Conservation (phyloP, 495 filamentous ascomycete species). For the Acidomyces sp. region DNA sequence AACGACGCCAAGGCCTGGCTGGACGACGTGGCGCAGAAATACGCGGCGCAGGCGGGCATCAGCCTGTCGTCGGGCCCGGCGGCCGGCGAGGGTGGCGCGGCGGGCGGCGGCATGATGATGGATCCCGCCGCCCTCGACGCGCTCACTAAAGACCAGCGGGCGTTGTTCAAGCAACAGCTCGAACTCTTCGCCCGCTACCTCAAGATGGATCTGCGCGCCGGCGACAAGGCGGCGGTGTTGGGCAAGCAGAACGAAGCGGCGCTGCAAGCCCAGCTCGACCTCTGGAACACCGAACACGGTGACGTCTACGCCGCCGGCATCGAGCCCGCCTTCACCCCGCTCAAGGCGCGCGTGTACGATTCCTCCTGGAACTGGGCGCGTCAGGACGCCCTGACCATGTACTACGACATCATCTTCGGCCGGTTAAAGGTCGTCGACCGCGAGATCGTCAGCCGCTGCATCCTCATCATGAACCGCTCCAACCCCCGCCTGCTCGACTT, state of each 20-base stretch:
- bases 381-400: slow-evolving; percentile 96
- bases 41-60: slow-evolving; percentile 73
- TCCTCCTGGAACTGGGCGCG: slow-evolving; percentile 99
- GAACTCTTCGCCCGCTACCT: slow-evolving; percentile 90
- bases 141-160: slow-evolving; percentile 86
- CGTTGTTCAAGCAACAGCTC: slow-evolving; percentile 92
- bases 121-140: slow-evolving; percentile 95
- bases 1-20: slow-evolving; percentile 83
- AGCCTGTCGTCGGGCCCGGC: slow-evolving; percentile 64
- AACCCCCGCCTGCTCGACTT: slow-evolving; percentile 92
- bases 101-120: slow-evolving; percentile 90
- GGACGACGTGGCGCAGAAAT: slow-evolving; percentile 77
- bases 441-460: slow-evolving; percentile 96
- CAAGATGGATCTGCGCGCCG: slow-evolving; percentile 89
- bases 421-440: slow-evolving; percentile 84
- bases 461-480: slow-evolving; percentile 97
- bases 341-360: slow-evolving; percentile 94
- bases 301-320: slow-evolving; percentile 93
- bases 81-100: slow-evolving; percentile 59
- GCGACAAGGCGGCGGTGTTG: slow-evolving; percentile 79
- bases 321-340: slow-evolving; percentile 77
- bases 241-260: slow-evolving; percentile 73
- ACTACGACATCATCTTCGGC: slow-evolving; percentile 98
- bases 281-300: slow-evolving; percentile 91
- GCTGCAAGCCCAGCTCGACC: slow-evolving; percentile 81